Evolutionary conservation across 805 yeast species (phyloP).

Genomic region (Candida tallmaniae): DNA sequence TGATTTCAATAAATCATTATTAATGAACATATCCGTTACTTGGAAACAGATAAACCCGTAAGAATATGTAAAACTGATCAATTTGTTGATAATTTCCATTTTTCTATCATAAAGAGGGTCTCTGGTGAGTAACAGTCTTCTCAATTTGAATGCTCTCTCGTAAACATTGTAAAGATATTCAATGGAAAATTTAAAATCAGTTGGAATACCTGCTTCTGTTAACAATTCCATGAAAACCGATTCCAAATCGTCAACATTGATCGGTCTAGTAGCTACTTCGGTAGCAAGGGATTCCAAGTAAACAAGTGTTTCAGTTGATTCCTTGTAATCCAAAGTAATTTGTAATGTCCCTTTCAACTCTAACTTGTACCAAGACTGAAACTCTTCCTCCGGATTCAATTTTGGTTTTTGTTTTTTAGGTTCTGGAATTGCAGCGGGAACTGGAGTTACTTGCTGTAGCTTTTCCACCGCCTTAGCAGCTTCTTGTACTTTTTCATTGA

Average conservation of each 20-base stretch:
- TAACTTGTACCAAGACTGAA: slow-evolving; percentile 38
- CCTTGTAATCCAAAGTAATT: slow-evolving; percentile 24
- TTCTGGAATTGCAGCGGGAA: too few relatives aligned
- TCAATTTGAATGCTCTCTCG: slow-evolving; percentile 34
- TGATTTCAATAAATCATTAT: slow-evolving; percentile 30
- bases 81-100: slow-evolving; percentile 40
- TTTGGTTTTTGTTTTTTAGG: too few relatives aligned
- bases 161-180: slow-evolving; percentile 46
- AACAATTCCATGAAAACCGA: slow-evolving; percentile 51
- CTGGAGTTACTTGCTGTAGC: too few relatives aligned
- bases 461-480: too few relatives aligned
- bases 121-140: slow-evolving; percentile 40
- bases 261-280: slow-evolving; percentile 15
- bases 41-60: slow-evolving; percentile 69
- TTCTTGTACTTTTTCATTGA: too few relatives aligned
- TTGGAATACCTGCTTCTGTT: slow-evolving; percentile 49
- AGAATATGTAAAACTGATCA: slow-evolving; percentile 47
- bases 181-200: slow-evolving; percentile 32
- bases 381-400: slow-evolving; percentile 15
- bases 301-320: slow-evolving; percentile 12
- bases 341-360: slow-evolving; percentile 35
- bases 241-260: slow-evolving; percentile 40
- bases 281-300: slow-evolving; percentile 21
- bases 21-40: slow-evolving; percentile 57
- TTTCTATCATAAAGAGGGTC: slow-evolving; percentile 35